These are phyloP conservation scores for Saccharomycopsis schoenii DNA, from an alignment of 805 yeast species.

Conservation along the genomic window DNA sequence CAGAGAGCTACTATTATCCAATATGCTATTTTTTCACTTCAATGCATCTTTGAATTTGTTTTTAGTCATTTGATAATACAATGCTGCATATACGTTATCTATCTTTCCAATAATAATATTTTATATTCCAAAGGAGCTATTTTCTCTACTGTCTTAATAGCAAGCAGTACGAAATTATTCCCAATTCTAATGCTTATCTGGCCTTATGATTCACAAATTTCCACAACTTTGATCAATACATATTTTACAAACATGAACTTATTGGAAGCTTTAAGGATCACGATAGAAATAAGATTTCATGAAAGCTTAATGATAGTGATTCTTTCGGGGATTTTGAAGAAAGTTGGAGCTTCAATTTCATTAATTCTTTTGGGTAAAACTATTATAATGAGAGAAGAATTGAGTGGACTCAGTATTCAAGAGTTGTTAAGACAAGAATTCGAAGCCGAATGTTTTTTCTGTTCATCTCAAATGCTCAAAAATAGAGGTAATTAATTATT, in stretches of 20 bases:
- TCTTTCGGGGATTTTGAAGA: slow-evolving; percentile 4
- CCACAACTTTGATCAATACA: slow-evolving; percentile 43
- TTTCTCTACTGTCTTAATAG: slow-evolving; percentile 59
- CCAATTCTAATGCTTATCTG: slow-evolving; percentile 93
- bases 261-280: slow-evolving; percentile 52
- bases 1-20: slow-evolving; percentile 22
- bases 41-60: slow-evolving; percentile 27
- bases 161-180: slow-evolving; percentile 72
- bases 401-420: background rate
- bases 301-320: slow-evolving; percentile 8
- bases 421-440: background rate
- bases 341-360: slow-evolving; percentile 5
- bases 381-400: background rate
- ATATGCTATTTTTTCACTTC: slow-evolving; percentile 28
- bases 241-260: slow-evolving; percentile 51
- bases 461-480: background rate
- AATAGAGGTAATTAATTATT: background rate
- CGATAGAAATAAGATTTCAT: slow-evolving; percentile 7
- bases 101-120: background rate
- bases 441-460: background rate
- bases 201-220: slow-evolving; percentile 84
- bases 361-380: background rate
- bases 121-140: slow-evolving; percentile 33
- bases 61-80: slow-evolving; percentile 29
- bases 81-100: slow-evolving; percentile 5